Conservation (phyloP, 2,329 filamentous ascomycete genomes). For the Sclerotinia sclerotiorum region DNA sequence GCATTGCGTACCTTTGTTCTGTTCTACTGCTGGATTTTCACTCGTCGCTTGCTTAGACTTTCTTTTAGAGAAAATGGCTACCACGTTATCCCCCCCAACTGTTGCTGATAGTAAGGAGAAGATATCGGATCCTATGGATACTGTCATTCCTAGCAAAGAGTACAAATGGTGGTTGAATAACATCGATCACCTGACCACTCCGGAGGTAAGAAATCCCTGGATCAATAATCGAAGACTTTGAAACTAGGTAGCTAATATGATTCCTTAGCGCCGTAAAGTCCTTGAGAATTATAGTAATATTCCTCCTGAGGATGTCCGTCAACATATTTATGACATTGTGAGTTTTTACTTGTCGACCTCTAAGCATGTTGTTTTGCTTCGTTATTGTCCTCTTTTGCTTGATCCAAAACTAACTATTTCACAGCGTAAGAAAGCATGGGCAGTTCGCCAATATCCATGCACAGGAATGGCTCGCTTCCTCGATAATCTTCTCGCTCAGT, state of each 20-base stretch:
- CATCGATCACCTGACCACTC: conserved; percentile 16
- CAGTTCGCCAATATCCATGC: conserved; percentile 28
- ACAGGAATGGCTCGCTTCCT: conserved; percentile 31
- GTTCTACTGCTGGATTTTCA: neutral
- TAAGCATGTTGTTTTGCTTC: neutral
- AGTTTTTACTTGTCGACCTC: neutral
- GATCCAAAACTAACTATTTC: neutral
- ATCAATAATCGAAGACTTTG: neutral
- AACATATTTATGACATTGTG: conserved; percentile 20
- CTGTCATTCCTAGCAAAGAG: conserved; percentile 1
- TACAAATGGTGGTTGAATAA: neutral
- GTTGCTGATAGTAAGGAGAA: neutral
- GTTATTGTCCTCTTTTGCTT: neutral
- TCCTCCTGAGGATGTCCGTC: neutral
- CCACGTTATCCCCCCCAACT: neutral
- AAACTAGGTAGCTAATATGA: too few species aligned
- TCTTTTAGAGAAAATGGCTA: neutral
- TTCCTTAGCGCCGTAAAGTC: neutral
- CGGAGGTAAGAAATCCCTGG: neutral
- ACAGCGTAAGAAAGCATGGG: conserved; percentile 28
- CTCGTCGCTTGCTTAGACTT: neutral
- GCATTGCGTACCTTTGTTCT: neutral
- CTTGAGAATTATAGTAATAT: conserved; percentile 8
- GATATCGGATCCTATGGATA: neutral
- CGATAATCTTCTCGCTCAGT: conserved; percentile 23